Evolutionary conservation across 495 filamentous ascomycete species (phyloP), one percentile per base, ranked within the genome.

Genomic region (Daldinia concentrica): DNA sequence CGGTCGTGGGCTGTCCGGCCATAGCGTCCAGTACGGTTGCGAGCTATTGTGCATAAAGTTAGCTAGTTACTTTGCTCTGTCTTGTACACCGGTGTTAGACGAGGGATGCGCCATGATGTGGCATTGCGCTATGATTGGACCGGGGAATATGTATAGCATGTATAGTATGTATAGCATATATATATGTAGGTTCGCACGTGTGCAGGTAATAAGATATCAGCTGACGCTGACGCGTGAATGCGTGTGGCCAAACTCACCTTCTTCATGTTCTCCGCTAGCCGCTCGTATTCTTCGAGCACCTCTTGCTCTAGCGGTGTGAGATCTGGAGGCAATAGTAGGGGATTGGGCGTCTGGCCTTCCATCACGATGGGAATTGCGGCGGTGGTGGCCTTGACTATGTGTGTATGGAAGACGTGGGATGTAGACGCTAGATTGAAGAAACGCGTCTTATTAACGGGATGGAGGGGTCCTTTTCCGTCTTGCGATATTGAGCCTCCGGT

Each of bases 231-330:
- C 41, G 29, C 52, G 43, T 36, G 59, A 11, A 63, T 45, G 9
- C 17, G 8, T 15, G 22, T 22, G 41, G 12, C 22, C 70, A 69
- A n/a, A 77, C 66, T 58, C 79, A 95, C 95, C 83, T 90, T 91
- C 76, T 98, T 97, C 83, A 98, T 91, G 76, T 98, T 98, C 73
- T 90, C 89, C 1, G 95, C 87, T 26, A 99, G 81, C 22, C 91
- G 88, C 61, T 93, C 85, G 74, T 99, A 99, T 80, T 98, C 95
- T 41, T 97, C 93, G 0, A 99, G 85, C 1, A 99, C 90, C 78
- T 98, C 94, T 80, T 97, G 94, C 81, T 99, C 94, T 8, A 95
- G 87, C 5, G 93, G 90, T 0, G 91, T 86, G 63, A 92, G 87
- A 65, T 87, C 85, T 11, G 83, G 82, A n/a, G 78, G 78, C 29